Evolutionary conservation across 1,284 basidiomycete species (phyloP).

Genomic region (Caloboletus inedulis): DNA sequence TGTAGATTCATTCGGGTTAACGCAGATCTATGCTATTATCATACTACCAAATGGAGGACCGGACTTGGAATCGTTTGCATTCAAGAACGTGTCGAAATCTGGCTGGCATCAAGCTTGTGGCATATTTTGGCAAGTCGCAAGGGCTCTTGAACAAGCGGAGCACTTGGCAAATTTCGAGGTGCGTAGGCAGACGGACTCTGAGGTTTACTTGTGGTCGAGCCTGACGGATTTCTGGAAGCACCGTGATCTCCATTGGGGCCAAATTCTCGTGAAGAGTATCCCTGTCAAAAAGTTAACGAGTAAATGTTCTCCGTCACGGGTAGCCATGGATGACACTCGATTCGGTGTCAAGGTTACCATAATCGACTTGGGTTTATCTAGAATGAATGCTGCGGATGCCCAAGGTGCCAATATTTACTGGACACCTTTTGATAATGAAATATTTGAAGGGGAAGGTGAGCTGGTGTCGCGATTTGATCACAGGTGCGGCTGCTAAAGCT

Average conservation of each 20-base stretch:
- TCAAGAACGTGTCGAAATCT: conserved; percentile 43
- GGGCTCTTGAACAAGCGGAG: conserved; percentile 78
- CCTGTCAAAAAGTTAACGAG: conserved; percentile 26
- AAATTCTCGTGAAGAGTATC: conserved; percentile 77
- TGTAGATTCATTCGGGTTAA: conserved; percentile 66
- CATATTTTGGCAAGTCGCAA: conserved; percentile 88
- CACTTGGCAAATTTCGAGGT: conserved; percentile 83
- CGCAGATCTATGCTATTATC: conserved; percentile 85
- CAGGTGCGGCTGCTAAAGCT: conserved; percentile 6
- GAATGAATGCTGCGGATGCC: conserved; percentile 62
- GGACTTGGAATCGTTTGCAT: conserved; percentile 83
- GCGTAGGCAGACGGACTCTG: conserved; percentile 18
- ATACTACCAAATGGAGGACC: conserved; percentile 85
- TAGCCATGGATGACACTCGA: conserved; percentile 55
- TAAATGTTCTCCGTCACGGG: conserved; percentile 33
- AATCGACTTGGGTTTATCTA: conserved; percentile 92
- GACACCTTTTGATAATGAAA: conserved; percentile 77
- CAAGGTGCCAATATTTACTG: conserved; percentile 50
- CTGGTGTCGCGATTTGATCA: background rate
- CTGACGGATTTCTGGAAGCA: conserved; percentile 54
- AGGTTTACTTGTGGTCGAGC: background rate
- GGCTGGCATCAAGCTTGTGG: conserved; percentile 87
- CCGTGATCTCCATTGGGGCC: conserved; percentile 97
- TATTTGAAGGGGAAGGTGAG: conserved; percentile 79
- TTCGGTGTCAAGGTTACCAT: conserved; percentile 76